Base-by-base conservation (phyloP, 768 basidiomycete species). In the Leccinum boreale region DNA sequence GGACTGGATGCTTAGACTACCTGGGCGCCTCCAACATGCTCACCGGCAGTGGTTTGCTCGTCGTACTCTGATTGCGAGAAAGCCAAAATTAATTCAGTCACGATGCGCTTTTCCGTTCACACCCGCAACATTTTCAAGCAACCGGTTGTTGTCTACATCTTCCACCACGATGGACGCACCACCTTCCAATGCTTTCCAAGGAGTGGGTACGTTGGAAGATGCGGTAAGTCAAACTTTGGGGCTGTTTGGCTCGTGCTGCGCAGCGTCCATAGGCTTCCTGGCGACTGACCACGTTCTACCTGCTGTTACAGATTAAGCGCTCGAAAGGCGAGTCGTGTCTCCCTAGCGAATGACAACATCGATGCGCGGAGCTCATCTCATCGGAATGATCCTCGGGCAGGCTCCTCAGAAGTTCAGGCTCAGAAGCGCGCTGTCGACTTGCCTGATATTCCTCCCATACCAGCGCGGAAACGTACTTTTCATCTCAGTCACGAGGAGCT, bases 401-500 rank as follows among this genome's bases (percentile, higher is more conserved):
- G 53, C 21, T 57, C 67, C 21, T 57, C 54, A 9, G 60, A 67
- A 1, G 24, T 67, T 15, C 65, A 67, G 28, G 23, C 62, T n/a
- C 63, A 67, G 28, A 58, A 58, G 17, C 6, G 33, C 14, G 50
- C n/a, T 10, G 23, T 39, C 14, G 53, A 49, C 19, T 42, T 73
- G 39, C 73, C 71, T 24, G 59, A 67, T 11, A 52, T 72, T 19
- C 69, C 74, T 11, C 53, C 31, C 11, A 46, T 70, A 49, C 71
- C 76, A 10, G 19, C 53, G 39, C 76, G 23, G 55, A 67, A 67
- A 50, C 73, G 74, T 24, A 75, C 75, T 6, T 69, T 70, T 33
- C 74, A 75, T 60, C 65, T 81, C 54, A 47, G 36, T 15, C 63
- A 69, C 17, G 49, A 57, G 2, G 75, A 79, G 14, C 57, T 77